These are phyloP conservation scores for Mimosa bimucronata DNA, from an alignment of 306 rosid genomes.

Conservation along the genomic window DNA sequence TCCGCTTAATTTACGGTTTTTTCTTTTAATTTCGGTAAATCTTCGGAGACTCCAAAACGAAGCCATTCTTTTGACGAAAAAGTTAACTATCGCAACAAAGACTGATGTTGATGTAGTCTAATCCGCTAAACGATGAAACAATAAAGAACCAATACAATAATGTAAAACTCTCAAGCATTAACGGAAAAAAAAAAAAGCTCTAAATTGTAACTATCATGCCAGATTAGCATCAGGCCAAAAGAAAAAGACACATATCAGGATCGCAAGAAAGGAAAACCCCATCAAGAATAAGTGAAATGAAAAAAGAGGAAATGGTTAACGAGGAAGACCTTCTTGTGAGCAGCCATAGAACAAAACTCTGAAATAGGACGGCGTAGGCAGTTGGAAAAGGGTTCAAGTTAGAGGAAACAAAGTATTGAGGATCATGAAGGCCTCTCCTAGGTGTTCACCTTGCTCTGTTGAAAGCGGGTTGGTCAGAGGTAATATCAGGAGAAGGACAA, in stretches of 20 bases:
- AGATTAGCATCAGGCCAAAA: neutral
- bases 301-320: neutral
- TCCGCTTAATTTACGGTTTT: too few species aligned
- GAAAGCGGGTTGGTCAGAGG: neutral
- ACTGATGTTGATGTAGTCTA: neutral
- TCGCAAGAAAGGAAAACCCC: neutral
- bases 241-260: neutral
- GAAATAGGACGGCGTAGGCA: slow-evolving; percentile 27
- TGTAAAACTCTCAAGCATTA: neutral
- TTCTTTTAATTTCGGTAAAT: too few species aligned
- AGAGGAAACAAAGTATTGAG: slow-evolving; percentile 26
- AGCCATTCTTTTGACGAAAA: neutral
- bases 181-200: neutral
- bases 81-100: neutral
- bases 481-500: slow-evolving; percentile 25
- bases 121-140: neutral
- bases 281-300: neutral
- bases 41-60: neutral
- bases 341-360: slow-evolving; percentile 45
- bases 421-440: neutral
- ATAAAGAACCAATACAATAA: neutral
- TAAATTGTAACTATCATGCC: neutral
- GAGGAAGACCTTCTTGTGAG: slow-evolving; percentile 45
- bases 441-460: neutral
- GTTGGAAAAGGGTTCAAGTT: slow-evolving; percentile 37